Percentiles rank a stretch among this genome's conserved stretches.
Evolutionary conservation across 2,329 filamentous ascomycete species (phyloP).

Genomic region (Fusarium sp.): DNA sequence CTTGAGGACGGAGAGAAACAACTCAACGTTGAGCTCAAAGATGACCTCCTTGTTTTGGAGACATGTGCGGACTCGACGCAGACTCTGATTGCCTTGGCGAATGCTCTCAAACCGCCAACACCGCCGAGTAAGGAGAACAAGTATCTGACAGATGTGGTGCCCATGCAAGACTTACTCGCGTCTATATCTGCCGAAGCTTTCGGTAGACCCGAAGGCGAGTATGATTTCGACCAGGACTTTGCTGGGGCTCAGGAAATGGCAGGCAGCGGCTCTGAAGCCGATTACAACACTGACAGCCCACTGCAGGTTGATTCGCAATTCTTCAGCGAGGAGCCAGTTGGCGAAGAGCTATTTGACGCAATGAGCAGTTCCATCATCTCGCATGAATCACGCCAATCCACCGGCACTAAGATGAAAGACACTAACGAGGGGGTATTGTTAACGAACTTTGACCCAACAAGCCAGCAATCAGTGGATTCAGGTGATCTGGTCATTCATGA

Average conservation of each 20-base stretch:
- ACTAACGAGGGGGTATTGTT: conserved; percentile 51
- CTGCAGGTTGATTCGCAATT: conserved; percentile 57
- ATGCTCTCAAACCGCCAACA: conserved; percentile 82
- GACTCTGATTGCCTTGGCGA: conserved; percentile 82
- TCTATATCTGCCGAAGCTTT: conserved; percentile 92
- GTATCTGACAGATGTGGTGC: conserved; percentile 87
- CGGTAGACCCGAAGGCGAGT: conserved; percentile 66
- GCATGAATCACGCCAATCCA: conserved; percentile 24
- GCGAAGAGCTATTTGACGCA: conserved; percentile 60
- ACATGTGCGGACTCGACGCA: conserved; percentile 97
- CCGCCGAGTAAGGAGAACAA: conserved; percentile 84
- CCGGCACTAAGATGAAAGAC: conserved; percentile 47
- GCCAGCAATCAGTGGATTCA: conserved; percentile 59
- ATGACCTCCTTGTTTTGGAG: conserved; percentile 89
- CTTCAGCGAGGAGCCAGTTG: conserved; percentile 55
- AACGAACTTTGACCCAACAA: conserved; percentile 46
- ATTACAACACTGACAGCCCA: conserved; percentile 48
- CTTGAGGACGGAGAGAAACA: conserved; percentile 67
- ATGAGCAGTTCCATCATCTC: conserved; percentile 49
- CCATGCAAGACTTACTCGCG: conserved; percentile 85
- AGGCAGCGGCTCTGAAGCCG: conserved; percentile 48
- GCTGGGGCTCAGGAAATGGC: conserved; percentile 61
- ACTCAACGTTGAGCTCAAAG: conserved; percentile 81
- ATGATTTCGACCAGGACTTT: conserved; percentile 71
- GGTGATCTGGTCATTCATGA: conserved; percentile 77